These are phyloP conservation scores for Dothistroma septosporum DNA, from an alignment of 2,329 filamentous ascomycete species.

Conservation along the genomic window DNA sequence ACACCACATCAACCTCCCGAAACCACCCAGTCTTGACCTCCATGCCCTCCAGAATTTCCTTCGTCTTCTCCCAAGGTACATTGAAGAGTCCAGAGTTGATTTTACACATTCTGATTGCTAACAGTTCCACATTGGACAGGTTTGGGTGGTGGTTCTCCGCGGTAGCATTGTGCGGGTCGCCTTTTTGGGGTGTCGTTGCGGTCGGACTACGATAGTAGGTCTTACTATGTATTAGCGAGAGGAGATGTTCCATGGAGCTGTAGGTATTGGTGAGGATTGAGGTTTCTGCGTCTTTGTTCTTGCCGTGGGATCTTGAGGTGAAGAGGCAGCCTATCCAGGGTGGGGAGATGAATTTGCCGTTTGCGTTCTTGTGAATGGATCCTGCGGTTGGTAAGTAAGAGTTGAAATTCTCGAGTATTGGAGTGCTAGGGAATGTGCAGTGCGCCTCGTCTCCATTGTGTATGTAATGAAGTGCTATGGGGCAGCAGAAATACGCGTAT, in stretches of 20 bases:
- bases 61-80: slow-evolving; percentile 52
- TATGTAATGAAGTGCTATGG: too few species aligned
- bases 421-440: too few species aligned
- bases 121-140: background rate
- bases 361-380: background rate
- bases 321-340: slow-evolving; percentile 53
- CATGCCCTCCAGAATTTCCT: slow-evolving; percentile 40
- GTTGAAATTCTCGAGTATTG: background rate
- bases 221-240: slow-evolving; percentile 37
- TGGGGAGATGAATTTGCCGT: background rate
- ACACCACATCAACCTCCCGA: slow-evolving; percentile 22
- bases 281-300: slow-evolving; percentile 38
- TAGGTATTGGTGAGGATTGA: slow-evolving; percentile 50
- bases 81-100: slow-evolving; percentile 56
- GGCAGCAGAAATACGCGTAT: background rate
- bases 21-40: slow-evolving; percentile 29
- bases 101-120: slow-evolving; percentile 22
- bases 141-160: background rate
- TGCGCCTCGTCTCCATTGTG: too few species aligned
- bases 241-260: slow-evolving; percentile 47
- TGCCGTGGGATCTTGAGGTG: slow-evolving; percentile 51
- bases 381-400: background rate
- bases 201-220: slow-evolving; percentile 19
- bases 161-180: background rate
- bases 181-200: slow-evolving; percentile 12